phyloP scores from a whole-genome alignment of 2,329 filamentous ascomycete genomes.

The Amauroascus verrucosus region DNA sequence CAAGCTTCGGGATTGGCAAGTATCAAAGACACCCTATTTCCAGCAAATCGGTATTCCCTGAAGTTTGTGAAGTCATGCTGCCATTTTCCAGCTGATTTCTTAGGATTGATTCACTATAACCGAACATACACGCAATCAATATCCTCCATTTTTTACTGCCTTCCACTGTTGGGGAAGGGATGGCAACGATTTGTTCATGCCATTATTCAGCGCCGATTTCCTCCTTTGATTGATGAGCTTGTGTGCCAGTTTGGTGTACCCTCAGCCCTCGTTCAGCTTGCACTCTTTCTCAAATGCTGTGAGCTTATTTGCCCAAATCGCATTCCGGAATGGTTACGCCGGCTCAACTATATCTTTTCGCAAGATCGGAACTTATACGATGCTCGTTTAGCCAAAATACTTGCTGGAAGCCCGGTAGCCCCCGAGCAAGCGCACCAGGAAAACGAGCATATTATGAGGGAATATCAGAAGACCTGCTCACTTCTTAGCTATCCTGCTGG shows the following conservation, averaged over 20 bases:
- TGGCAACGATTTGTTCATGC: conserved; percentile 34
- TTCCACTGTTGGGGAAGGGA: conserved; percentile 35
- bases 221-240: conserved; percentile 50
- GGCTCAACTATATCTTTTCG: conserved; percentile 18
- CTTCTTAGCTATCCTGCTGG: neutral
- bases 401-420: neutral
- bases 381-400: neutral
- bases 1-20: conserved; percentile 26
- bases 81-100: conserved; percentile 37
- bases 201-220: conserved; percentile 34
- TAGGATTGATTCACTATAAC: conserved; percentile 22
- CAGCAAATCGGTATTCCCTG: conserved; percentile 35
- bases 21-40: conserved; percentile 38
- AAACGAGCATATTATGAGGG: neutral
- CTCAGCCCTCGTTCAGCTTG: conserved; percentile 45
- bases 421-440: neutral
- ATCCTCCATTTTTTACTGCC: conserved; percentile 36
- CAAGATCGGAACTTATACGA: conserved; percentile 14
- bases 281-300: conserved; percentile 40
- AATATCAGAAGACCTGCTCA: neutral
- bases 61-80: conserved; percentile 38
- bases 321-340: conserved; percentile 12
- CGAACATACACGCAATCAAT: conserved; percentile 27
- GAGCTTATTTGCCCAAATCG: conserved; percentile 21
- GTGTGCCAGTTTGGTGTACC: conserved; percentile 37